phyloP scores from a whole-genome alignment of 1,139 yeast genomes.

The Hansenula sp. region DNA sequence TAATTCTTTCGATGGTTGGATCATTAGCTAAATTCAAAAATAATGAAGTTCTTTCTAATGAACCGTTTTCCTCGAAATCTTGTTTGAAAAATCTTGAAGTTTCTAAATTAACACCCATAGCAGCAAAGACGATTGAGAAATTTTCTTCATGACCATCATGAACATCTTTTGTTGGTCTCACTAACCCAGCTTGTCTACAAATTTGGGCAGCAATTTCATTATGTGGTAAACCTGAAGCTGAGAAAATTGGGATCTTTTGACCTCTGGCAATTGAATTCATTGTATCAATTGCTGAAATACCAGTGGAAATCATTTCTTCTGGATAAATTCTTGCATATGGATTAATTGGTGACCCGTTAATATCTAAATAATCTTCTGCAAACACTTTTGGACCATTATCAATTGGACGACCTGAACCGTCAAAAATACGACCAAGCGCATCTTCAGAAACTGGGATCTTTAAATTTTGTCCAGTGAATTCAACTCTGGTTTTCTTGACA shows the following conservation, averaged over 20 bases:
- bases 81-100: slow-evolving; percentile 94
- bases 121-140: slow-evolving; percentile 98
- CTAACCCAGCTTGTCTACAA: slow-evolving; percentile 99
- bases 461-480: slow-evolving; percentile 92
- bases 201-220: slow-evolving; percentile 99
- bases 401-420: slow-evolving; percentile 98
- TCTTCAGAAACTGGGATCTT: slow-evolving; percentile 96
- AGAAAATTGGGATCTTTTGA: slow-evolving; percentile 97
- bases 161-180: slow-evolving; percentile 98
- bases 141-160: slow-evolving; percentile 99
- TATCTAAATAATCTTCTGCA: slow-evolving; percentile 97
- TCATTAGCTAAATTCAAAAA: slow-evolving; percentile 97
- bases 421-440: slow-evolving; percentile 95
- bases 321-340: slow-evolving; percentile 98
- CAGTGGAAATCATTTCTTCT: slow-evolving; percentile 99
- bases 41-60: slow-evolving; percentile 94
- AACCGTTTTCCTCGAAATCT: slow-evolving; percentile 98
- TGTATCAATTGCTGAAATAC: slow-evolving; percentile 96
- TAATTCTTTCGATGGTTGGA: slow-evolving; percentile 98
- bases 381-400: slow-evolving; percentile 98
- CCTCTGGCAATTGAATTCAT: slow-evolving; percentile 99
- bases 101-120: slow-evolving; percentile 94
- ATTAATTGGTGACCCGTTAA: slow-evolving; percentile 97
- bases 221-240: slow-evolving; percentile 99
- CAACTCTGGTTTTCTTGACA: slow-evolving; percentile 94